Evolutionary conservation across 345 rosid genomes (phyloP), one percentile per base, ranked within the genome.

Genomic region (Syzygium aqueum): DNA sequence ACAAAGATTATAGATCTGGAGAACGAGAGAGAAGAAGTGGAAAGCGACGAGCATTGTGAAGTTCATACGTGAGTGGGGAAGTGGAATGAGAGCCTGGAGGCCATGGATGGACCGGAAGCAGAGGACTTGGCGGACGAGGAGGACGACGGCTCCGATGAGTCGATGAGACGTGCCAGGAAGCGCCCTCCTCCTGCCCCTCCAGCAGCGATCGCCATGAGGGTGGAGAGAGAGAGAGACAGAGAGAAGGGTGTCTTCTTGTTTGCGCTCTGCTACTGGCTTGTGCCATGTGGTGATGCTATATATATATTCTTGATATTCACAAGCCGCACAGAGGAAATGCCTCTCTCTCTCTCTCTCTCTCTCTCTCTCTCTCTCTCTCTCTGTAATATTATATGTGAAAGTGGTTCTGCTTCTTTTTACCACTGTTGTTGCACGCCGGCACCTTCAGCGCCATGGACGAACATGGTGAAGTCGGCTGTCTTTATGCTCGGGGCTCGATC

Each of bases 191-290:
- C 49, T 67, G 22, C 21, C 15, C 78, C 78, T 4, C 2, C 80
- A 37, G 54, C 53, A 5, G 80, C 87, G 15, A 77, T 61, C 54
- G 87, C 87, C 80, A 63, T 85, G 82, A 49, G 43, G 23, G 80
- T 7, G 16, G 54, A 61, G 50, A 12, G 43, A 8, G 43, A 16
- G 78, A 73, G 80, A 33, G n/a, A 1, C 46, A 33, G 80, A 17
- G 80, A 19, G 15, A 3, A 1, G 82, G 19, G 15, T 10, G 25
- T 37, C 25, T 33, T 73, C 8, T 73, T 73, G 49, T 37, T 37
- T 37, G 49, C 21, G 49, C 82, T 73, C 3, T 73, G 49, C 49
- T 73, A 37, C 12, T 5, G 82, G 49, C 82, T 0, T 73, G 27
- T 43, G 46, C 46, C 46, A 43, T 43, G 46, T 2, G 82, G 82